phyloP scores from a whole-genome alignment of 306 rosid genomes.

The Cicer chorassanicum region DNA sequence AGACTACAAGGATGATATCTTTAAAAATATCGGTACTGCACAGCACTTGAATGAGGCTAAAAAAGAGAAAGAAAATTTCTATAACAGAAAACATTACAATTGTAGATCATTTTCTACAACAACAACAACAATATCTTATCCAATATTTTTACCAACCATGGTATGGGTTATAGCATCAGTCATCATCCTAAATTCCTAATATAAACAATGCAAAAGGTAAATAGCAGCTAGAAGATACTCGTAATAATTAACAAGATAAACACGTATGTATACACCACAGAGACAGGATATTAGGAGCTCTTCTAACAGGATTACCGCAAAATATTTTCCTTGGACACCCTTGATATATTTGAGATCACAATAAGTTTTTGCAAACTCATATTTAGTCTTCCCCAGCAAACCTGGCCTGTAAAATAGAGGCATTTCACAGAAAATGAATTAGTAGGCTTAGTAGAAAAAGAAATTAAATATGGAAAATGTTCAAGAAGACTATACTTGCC shows the following conservation, averaged over 20 bases:
- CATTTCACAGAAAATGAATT: conserved; percentile 38
- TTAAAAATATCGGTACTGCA: background rate
- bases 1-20: conserved; percentile 12
- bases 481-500: conserved; percentile 65
- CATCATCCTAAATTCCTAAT: conserved; percentile 42
- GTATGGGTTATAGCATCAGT: conserved; percentile 21
- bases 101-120: conserved; percentile 26
- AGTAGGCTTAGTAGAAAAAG: conserved; percentile 29
- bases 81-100: conserved; percentile 33
- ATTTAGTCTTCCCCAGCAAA: conserved; percentile 79
- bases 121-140: conserved; percentile 36
- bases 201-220: conserved; percentile 42
- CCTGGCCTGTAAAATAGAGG: conserved; percentile 77
- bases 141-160: conserved; percentile 28
- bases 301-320: conserved; percentile 63
- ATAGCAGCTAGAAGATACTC: conserved; percentile 37
- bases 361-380: conserved; percentile 82
- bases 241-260: conserved; percentile 34
- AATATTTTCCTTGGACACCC: conserved; percentile 68
- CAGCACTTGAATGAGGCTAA: conserved; percentile 28
- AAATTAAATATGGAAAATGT: conserved; percentile 35
- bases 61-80: conserved; percentile 33
- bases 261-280: conserved; percentile 10
- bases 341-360: conserved; percentile 65
- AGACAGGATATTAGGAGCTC: conserved; percentile 33